A percentile compares a stretch with the other conserved stretches of the same genome.
phyloP scores from a whole-genome alignment of 148 eudicot genomes.

The Fagopyrum homotropicum region DNA sequence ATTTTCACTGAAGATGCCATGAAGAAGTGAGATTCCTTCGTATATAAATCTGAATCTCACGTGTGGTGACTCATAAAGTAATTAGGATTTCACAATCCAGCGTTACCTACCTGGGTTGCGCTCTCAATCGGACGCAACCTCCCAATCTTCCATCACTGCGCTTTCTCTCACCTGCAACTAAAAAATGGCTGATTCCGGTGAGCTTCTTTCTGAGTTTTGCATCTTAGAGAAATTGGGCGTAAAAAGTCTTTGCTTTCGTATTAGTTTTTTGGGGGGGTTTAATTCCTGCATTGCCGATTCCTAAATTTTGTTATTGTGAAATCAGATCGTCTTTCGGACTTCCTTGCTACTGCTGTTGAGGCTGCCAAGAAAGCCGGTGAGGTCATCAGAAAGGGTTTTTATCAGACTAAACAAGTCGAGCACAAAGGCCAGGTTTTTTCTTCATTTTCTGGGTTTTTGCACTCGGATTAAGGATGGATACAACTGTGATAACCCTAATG shows the following conservation, averaged over 20 bases:
- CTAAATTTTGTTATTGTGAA: background rate
- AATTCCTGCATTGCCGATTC: background rate
- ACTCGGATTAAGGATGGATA: background rate
- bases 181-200: constrained; percentile 5
- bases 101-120: background rate
- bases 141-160: background rate
- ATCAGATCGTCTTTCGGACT: constrained; percentile 25
- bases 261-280: background rate
- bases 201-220: background rate
- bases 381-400: constrained; percentile 58
- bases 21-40: too few relatives aligned
- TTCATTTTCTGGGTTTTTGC: background rate
- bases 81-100: background rate
- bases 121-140: background rate
- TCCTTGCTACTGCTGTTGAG: constrained; percentile 35
- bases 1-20: too few relatives aligned
- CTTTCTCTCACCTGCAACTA: background rate
- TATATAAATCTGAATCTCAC: too few relatives aligned
- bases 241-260: too few relatives aligned
- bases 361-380: constrained; percentile 54
- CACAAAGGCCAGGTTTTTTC: constrained; percentile 69
- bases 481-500: background rate
- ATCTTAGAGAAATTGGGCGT: background rate
- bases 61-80: too few relatives aligned
- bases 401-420: constrained; percentile 71